Evolutionary conservation across 441 rosid genomes (phyloP).

Genomic region (Arabidopsis lyrata): DNA sequence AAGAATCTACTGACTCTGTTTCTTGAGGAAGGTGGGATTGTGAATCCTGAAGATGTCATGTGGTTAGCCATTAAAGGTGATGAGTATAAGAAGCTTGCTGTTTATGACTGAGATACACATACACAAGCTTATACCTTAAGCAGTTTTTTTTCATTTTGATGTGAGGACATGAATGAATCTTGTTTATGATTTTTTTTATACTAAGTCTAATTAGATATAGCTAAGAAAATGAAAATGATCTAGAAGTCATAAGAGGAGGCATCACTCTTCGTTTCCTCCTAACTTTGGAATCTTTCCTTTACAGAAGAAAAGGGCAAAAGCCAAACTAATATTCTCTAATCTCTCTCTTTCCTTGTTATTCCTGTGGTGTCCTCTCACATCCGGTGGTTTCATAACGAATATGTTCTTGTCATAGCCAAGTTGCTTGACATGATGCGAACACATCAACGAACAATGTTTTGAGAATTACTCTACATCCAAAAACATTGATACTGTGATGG

Average conservation of each 20-base stretch:
- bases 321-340: conserved; percentile 38
- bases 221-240: conserved; percentile 12
- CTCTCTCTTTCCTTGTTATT: conserved; percentile 31
- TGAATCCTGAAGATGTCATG: conserved; percentile 53
- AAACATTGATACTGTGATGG: no score
- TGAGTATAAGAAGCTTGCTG: conserved; percentile 48
- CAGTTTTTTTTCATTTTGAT: neutral
- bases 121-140: neutral
- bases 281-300: conserved; percentile 40
- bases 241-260: conserved; percentile 23
- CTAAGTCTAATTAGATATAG: conserved; percentile 1
- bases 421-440: conserved; percentile 15
- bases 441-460: neutral
- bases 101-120: conserved; percentile 40
- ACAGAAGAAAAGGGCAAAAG: conserved; percentile 28
- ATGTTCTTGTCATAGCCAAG: conserved; percentile 38
- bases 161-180: conserved; percentile 20
- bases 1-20: conserved; percentile 61
- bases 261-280: conserved; percentile 35
- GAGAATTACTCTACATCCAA: no score
- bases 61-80: conserved; percentile 50
- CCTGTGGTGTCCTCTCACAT: conserved; percentile 42
- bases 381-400: conserved; percentile 39
- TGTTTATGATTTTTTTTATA: neutral
- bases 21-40: conserved; percentile 56